Evolutionary conservation across 2,329 filamentous ascomycete species (phyloP), one percentile per base, ranked within the genome.

Genomic region (Arthrobotrys megalospora): DNA sequence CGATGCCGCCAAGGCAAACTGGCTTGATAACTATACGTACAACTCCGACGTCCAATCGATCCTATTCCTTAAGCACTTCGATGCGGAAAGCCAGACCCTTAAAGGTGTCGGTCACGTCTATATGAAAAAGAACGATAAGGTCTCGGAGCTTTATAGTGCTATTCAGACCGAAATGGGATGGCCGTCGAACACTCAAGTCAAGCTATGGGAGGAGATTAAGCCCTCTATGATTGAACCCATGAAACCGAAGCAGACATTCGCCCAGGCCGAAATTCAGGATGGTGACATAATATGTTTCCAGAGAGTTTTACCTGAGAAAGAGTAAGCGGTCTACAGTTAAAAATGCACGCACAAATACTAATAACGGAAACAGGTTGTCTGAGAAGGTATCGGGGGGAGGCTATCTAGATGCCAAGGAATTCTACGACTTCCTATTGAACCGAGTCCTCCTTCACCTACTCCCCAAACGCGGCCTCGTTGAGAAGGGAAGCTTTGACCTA

Each of bases 271-370:
- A 84, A 92, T 99, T 24, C 95, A 98, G 83, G 95, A 99, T 82
- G 96, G 96, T 60, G 96, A 99, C 83, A 97, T 99, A 81, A 90
- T 99, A 71, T 97, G 94, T 83, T 97, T 98, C 85, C 96, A 99
- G 84, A 89, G 89, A 76, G 86, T 88, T 28, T 85, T 89, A 41
- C 84, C 84, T 28, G 87, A 88, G 19, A 87, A 87, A 76, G 86
- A 87, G 81, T 83, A 80, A 58, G 80, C 11, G n/a, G 16, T 3
- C 10, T 19, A 19, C 8, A 12, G 12, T 41, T 28, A 7, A 12
- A 5, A n/a, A 24, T n/a, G n/a, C 3, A 62, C 6, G 47, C 28
- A 36, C 2, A 41, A 63, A 55, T 34, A 21, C 21, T 65, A 67
- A 64, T 24, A 1, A 36, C 19, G 1, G 53, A 19, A 14, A 28